A percentile compares a stretch with the other conserved stretches of the same genome.
Conservation (phyloP, 1,139 yeast species). For the Geotrichum histeridarum region DNA sequence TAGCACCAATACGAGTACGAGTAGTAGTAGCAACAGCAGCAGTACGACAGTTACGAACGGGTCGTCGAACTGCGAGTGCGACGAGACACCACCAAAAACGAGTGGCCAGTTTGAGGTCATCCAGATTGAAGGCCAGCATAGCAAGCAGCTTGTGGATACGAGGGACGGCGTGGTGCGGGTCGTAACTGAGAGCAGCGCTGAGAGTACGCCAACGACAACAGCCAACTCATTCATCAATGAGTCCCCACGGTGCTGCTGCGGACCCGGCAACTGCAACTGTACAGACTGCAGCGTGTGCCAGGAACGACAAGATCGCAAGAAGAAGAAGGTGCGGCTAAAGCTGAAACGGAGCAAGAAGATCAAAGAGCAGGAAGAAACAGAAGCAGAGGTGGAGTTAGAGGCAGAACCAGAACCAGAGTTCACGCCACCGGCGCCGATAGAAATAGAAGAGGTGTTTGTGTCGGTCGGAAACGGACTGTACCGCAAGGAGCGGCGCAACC, state of each 20-base stretch:
- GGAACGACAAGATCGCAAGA: constrained; percentile 6
- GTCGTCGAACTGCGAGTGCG: constrained; percentile 4
- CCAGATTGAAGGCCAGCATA: constrained; percentile 25
- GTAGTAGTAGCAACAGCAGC: background rate
- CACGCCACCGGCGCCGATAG: constrained; percentile 1
- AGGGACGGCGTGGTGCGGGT: constrained; percentile 27
- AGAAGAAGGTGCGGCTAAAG: constrained; percentile 19
- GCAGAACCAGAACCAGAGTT: background rate
- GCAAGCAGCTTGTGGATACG: constrained; percentile 28
- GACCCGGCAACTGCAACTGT: constrained; percentile 9
- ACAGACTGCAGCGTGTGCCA: constrained; percentile 3
- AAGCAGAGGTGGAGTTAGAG: background rate
- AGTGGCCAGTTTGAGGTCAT: constrained; percentile 21
- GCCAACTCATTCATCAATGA: constrained; percentile 3
- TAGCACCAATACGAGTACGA: background rate
- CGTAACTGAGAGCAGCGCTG: constrained; percentile 17
- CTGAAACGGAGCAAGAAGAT: constrained; percentile 16
- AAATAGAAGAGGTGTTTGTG: constrained; percentile 28
- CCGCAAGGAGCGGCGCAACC: constrained; percentile 23
- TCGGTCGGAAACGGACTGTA: constrained; percentile 38
- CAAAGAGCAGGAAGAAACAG: constrained; percentile 18
- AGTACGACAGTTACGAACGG: background rate
- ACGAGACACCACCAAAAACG: background rate
- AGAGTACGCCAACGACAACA: background rate
- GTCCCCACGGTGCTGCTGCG: constrained; percentile 10